Evolutionary conservation across 75 land plant genomes (phyloP), one percentile per base, ranked within the genome.

Genomic region (Larix kaempferi): DNA sequence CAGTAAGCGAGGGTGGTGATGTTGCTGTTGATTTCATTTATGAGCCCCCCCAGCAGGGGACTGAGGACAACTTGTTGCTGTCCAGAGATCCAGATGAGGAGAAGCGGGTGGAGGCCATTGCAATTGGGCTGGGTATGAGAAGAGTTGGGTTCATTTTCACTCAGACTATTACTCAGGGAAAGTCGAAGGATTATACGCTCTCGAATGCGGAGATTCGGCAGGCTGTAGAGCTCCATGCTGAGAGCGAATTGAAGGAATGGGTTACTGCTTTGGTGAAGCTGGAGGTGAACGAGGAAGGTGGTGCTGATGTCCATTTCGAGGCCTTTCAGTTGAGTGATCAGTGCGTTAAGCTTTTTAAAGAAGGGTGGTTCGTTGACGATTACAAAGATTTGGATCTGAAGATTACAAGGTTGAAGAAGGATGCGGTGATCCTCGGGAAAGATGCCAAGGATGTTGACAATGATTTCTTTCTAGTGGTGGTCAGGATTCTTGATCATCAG

Each of bases 261-360:
- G 93, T 96, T 13, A 96, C 98, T 0, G 99, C 94, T 0, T 29
- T 94, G 37, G 99, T 96, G 76, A 96, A 94, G 87, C 79, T 94
- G 56, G 91, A 90, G 84, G 99, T 94, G 37, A 92, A 87, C 63
- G 97, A 94, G 71, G 97, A 96, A 63, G 94, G 94, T 29, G 33
- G 33, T 1, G 91, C 75, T 16, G 89, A 92, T 0, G 97, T 96
- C 59, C 99, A 96, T 63, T 96, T 96, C 83, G 99, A 96, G 86
- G 95, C 98, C 0, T 96, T 96, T 80, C 99, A 96, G 88, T 82
- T 96, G 89, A 96, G 98, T 76, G 99, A 96, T 74, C 90, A 86
- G 81, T 96, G 99, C 72, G 90, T 94, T 27, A 89, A 79, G 86
- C 71, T 96, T 65, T 94, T 86, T 57, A 94, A 92, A 83, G 98